Conservation (phyloP, 495 filamentous ascomycete genomes). For the Aspergillus panamensis region DNA sequence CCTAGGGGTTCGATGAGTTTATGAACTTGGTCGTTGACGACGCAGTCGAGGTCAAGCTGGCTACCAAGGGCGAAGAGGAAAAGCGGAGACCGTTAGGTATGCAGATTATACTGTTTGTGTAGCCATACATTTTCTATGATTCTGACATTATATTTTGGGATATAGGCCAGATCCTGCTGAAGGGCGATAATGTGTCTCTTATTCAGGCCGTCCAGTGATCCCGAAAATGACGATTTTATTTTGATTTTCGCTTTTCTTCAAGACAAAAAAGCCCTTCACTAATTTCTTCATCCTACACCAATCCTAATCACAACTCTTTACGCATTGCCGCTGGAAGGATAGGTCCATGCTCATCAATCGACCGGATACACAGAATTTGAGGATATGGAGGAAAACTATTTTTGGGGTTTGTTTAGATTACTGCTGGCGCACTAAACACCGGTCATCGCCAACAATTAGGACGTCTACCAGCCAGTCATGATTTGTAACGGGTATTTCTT, state of each 20-base stretch:
- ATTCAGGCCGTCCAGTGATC: constrained; percentile 71
- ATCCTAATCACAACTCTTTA: constrained; percentile 23
- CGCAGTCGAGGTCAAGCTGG: constrained; percentile 84
- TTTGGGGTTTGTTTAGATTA: constrained; percentile 24
- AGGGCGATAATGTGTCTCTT: constrained; percentile 95
- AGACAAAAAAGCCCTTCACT: constrained; percentile 9
- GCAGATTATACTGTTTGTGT: constrained; percentile 17
- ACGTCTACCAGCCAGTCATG: constrained; percentile 67
- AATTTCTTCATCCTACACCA: constrained; percentile 15
- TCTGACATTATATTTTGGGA: constrained; percentile 24
- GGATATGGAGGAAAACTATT: constrained; percentile 17
- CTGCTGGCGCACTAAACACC: constrained; percentile 34
- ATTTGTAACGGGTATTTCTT: constrained; percentile 61
- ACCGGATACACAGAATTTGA: constrained; percentile 21
- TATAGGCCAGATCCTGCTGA: constrained; percentile 89
- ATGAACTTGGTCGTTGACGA: constrained; percentile 99
- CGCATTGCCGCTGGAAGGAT: constrained; percentile 18
- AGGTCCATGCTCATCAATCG: constrained; percentile 16
- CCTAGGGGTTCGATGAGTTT: constrained; percentile 93
- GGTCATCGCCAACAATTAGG: constrained; percentile 58
- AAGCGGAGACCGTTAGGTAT: constrained; percentile 75
- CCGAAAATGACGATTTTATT: constrained; percentile 2
- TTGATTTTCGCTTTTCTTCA: background rate
- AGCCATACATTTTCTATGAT: constrained; percentile 3
- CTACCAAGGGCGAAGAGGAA: constrained; percentile 78